Evolutionary conservation across 768 basidiomycete species (phyloP).

Genomic region (Lentinula detonsa): DNA sequence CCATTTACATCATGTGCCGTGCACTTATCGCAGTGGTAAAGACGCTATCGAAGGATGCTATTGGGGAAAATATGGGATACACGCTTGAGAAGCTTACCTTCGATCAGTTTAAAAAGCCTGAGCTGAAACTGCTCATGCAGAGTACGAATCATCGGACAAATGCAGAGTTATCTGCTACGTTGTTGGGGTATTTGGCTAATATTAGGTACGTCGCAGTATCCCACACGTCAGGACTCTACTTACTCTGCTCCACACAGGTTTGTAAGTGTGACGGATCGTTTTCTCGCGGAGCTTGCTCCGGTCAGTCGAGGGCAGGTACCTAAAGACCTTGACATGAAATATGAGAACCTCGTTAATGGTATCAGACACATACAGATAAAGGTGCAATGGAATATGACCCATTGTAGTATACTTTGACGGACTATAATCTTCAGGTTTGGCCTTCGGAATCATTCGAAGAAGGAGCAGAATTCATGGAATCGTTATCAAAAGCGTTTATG

Average conservation of each 20-base stretch:
- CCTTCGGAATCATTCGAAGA: slow-evolving; percentile 91
- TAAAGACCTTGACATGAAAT: slow-evolving; percentile 76
- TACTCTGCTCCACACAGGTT: slow-evolving; percentile 44
- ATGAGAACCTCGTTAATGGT: slow-evolving; percentile 80
- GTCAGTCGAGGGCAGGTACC: slow-evolving; percentile 69
- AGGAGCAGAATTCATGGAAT: slow-evolving; percentile 85
- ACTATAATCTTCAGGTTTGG: slow-evolving; percentile 58
- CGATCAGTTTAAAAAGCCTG: slow-evolving; percentile 72
- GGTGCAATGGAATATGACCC: slow-evolving; percentile 27
- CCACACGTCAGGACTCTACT: not conserved
- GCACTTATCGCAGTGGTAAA: slow-evolving; percentile 75
- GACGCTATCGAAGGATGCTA: slow-evolving; percentile 64
- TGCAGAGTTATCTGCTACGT: slow-evolving; percentile 73
- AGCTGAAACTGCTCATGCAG: slow-evolving; percentile 56
- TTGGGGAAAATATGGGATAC: slow-evolving; percentile 74
- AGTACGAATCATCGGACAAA: slow-evolving; percentile 77
- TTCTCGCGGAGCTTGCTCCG: slow-evolving; percentile 72
- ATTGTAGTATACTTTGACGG: not conserved
- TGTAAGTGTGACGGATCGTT: slow-evolving; percentile 88
- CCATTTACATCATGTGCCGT: slow-evolving; percentile 87
- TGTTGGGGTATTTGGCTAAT: slow-evolving; percentile 81
- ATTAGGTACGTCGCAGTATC: slow-evolving; percentile 49
- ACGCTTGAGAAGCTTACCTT: slow-evolving; percentile 86
- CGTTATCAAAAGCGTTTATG: slow-evolving; percentile 75
- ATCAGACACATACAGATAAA: slow-evolving; percentile 80